Conservation (phyloP, 495 filamentous ascomycete genomes). For the Ascobolus immersus region DNA sequence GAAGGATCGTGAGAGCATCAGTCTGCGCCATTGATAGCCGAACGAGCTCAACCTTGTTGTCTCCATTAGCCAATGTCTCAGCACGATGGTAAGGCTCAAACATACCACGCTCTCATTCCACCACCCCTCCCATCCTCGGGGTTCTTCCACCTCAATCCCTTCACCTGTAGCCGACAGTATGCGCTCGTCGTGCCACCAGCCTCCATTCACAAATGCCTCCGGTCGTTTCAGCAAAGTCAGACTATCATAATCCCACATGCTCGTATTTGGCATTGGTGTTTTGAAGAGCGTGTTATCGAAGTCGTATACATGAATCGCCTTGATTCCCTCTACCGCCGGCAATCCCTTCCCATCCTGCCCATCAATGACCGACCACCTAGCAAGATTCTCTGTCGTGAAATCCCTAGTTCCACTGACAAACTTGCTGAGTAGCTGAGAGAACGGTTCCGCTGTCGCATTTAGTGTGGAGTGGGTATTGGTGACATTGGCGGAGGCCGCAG, state of each 20-base stretch:
- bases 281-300: constrained; percentile 96
- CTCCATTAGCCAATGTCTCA: constrained; percentile 16
- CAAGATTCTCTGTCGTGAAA: no score
- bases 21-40: constrained; percentile 61
- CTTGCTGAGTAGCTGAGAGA: no score
- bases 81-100: constrained; percentile 17
- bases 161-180: constrained; percentile 71
- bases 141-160: constrained; percentile 60
- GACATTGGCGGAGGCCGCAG: no score
- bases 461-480: no score
- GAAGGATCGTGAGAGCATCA: constrained; percentile 59
- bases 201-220: constrained; percentile 56
- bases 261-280: constrained; percentile 66
- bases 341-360: not conserved
- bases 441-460: no score
- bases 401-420: no score
- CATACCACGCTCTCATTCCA: constrained; percentile 95
- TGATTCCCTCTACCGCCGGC: constrained; percentile 24
- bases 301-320: constrained; percentile 78
- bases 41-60: constrained; percentile 62
- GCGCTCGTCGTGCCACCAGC: constrained; percentile 89
- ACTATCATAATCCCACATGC: constrained; percentile 57
- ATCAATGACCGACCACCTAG: not conserved
- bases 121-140: constrained; percentile 70
- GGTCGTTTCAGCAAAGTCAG: constrained; percentile 48